A percentile compares a stretch with the other conserved stretches of the same genome.
Conservation (phyloP, 805 yeast species). For the Cyberlindnera euphorbiae region DNA sequence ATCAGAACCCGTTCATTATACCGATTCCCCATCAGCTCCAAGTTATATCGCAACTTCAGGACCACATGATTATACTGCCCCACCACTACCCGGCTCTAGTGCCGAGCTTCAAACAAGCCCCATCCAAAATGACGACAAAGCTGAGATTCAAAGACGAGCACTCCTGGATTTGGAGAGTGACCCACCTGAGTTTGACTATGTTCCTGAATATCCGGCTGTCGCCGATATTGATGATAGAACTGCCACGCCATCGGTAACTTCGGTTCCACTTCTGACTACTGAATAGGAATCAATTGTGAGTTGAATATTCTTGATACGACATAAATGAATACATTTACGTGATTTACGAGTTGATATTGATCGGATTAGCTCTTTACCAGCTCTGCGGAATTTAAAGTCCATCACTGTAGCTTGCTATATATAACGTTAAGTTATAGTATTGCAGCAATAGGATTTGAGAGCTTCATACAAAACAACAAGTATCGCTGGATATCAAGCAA, state of each 20-base stretch:
- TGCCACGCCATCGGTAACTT: neutral
- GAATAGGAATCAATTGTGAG: neutral
- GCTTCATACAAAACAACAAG: no score
- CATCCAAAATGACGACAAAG: slow-evolving; percentile 29
- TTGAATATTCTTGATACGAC: no score
- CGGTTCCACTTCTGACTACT: slow-evolving; percentile 1
- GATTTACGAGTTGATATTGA: no score
- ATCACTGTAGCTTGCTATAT: no score
- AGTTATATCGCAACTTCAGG: slow-evolving; percentile 12
- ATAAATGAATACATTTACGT: no score
- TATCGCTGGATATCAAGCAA: no score
- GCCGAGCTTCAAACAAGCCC: neutral
- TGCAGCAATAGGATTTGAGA: no score
- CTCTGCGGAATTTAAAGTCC: no score
- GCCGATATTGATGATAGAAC: slow-evolving; percentile 1
- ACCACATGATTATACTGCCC: slow-evolving; percentile 5
- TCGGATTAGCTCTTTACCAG: no score
- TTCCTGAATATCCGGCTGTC: slow-evolving; percentile 22
- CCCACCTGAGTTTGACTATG: slow-evolving; percentile 33
- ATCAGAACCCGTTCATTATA: slow-evolving; percentile 39
- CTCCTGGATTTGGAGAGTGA: slow-evolving; percentile 36
- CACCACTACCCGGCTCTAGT: slow-evolving; percentile 1
- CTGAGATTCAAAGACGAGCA: slow-evolving; percentile 35
- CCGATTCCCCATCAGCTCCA: slow-evolving; percentile 17
- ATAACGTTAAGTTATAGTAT: no score